Conservation (phyloP, 257 asterid species). For the Ehretia macrophylla region DNA sequence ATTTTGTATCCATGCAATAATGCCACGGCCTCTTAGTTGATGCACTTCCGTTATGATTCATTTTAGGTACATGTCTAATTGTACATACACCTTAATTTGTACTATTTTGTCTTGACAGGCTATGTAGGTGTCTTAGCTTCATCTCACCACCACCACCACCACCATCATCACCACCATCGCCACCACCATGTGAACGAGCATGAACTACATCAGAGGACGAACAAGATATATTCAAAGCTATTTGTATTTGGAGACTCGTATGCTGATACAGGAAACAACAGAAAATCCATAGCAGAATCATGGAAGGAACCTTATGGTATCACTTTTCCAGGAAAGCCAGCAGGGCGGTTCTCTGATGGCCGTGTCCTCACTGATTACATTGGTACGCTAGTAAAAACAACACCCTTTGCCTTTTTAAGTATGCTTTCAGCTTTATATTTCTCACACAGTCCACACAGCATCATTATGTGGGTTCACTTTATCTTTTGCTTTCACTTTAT, state of each 20-base stretch:
- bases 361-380: conserved; percentile 58
- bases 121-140: conserved; percentile 2
- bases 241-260: conserved; percentile 73
- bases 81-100: too few species aligned
- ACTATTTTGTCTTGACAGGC: conserved; percentile 12
- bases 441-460: not conserved
- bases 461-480: conserved; percentile 22
- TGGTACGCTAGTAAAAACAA: conserved; percentile 21
- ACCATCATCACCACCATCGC: conserved; percentile 11
- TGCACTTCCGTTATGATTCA: too few species aligned
- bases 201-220: conserved; percentile 8
- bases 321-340: conserved; percentile 65
- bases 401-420: conserved; percentile 4
- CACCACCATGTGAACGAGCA: not conserved
- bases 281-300: conserved; percentile 35
- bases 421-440: not conserved
- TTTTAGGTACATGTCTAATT: too few species aligned
- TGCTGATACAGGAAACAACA: conserved; percentile 55
- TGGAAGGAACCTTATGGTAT: conserved; percentile 56
- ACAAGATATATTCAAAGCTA: conserved; percentile 29
- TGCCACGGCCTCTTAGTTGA: too few species aligned
- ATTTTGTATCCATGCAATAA: too few species aligned
- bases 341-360: conserved; percentile 68
- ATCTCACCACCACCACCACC: conserved; percentile 6
- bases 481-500: conserved; percentile 24